Conservation (phyloP, 495 filamentous ascomycete genomes). For the Aspergillus campestris region DNA sequence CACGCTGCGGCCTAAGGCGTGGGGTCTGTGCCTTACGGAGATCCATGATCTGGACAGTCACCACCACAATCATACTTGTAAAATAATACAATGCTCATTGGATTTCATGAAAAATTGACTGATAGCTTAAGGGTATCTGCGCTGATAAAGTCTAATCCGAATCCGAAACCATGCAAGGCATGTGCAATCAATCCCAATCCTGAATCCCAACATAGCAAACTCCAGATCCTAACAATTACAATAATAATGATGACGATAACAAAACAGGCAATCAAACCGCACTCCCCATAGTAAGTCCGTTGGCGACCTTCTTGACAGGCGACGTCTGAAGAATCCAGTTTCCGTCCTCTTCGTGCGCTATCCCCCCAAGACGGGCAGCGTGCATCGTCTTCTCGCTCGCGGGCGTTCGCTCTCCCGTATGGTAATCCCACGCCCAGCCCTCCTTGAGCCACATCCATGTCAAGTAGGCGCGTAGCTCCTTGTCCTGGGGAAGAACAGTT, state of each 20-base stretch:
- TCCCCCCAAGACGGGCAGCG: slow-evolving; percentile 50
- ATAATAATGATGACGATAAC: too few relatives aligned
- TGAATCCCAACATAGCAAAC: not conserved
- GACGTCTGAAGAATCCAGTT: slow-evolving; percentile 38
- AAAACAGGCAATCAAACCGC: not conserved
- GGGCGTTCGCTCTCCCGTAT: slow-evolving; percentile 53
- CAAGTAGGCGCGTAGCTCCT: slow-evolving; percentile 80
- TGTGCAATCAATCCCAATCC: too few relatives aligned
- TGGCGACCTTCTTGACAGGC: slow-evolving; percentile 24
- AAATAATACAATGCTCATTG: too few relatives aligned
- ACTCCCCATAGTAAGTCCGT: slow-evolving; percentile 19
- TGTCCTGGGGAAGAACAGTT: slow-evolving; percentile 73
- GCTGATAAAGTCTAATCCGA: too few relatives aligned
- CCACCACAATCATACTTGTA: too few relatives aligned
- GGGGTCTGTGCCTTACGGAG: too few relatives aligned
- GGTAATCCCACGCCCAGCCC: slow-evolving; percentile 72
- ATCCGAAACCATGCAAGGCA: too few relatives aligned
- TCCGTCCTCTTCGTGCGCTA: slow-evolving; percentile 53
- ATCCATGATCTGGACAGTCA: too few relatives aligned
- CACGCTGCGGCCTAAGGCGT: too few relatives aligned
- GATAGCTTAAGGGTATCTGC: too few relatives aligned
- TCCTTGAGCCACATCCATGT: slow-evolving; percentile 88
- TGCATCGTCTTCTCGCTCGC: slow-evolving; percentile 48
- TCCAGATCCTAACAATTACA: not conserved
- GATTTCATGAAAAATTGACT: too few relatives aligned